These are phyloP conservation scores for Prunus armeniaca DNA, from an alignment of 306 rosid genomes.

Conservation along the genomic window DNA sequence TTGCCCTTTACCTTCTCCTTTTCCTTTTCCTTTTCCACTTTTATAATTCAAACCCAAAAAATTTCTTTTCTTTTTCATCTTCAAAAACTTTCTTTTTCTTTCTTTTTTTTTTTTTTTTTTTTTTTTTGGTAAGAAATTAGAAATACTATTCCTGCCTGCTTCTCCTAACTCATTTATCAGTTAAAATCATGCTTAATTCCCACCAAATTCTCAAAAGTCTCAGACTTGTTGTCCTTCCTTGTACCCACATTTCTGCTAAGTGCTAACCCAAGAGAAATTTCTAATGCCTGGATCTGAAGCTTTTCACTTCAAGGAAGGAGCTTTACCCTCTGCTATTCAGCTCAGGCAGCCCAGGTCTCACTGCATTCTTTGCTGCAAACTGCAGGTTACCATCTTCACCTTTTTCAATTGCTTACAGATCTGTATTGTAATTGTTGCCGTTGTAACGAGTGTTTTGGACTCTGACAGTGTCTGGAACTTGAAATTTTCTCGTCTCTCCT, in stretches of 20 bases:
- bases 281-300: conserved; percentile 32
- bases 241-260: conserved; percentile 17
- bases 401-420: conserved; percentile 38
- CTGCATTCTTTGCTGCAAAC: conserved; percentile 5
- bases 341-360: conserved; percentile 16
- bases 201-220: conserved; percentile 9
- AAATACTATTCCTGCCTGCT: conserved; percentile 1
- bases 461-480: not conserved
- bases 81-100: not conserved
- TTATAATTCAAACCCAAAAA: conserved; percentile 3
- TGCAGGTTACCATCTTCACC: conserved; percentile 23
- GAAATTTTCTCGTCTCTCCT: not conserved
- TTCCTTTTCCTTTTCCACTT: not conserved
- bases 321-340: conserved; percentile 26
- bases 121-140: not conserved
- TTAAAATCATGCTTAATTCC: not conserved
- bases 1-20: not conserved
- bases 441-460: conserved; percentile 15
- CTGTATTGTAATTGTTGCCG: conserved; percentile 29
- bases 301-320: conserved; percentile 3
- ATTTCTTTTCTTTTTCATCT: not conserved
- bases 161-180: not conserved
- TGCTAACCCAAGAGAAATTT: not conserved
- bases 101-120: not conserved
- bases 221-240: not conserved